phyloP scores from a whole-genome alignment of 2,329 filamentous ascomycete species.

The Exophiala phaeomuriformis region DNA sequence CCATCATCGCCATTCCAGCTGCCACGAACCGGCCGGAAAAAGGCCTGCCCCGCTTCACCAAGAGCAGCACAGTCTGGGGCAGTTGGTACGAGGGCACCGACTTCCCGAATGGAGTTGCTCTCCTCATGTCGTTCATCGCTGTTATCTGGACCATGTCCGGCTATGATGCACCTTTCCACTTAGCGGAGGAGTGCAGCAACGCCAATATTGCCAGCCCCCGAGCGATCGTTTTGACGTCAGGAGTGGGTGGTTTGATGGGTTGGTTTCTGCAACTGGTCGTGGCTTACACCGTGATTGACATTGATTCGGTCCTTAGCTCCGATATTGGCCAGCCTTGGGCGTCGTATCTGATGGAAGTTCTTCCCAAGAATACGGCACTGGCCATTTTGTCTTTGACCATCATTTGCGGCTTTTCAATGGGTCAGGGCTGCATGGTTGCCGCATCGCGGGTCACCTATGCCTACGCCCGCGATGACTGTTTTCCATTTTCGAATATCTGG shows the following conservation, averaged over 20 bases:
- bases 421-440: constrained; percentile 63
- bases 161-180: constrained; percentile 63
- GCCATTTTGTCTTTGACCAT: constrained; percentile 60
- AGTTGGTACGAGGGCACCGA: constrained; percentile 59
- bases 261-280: constrained; percentile 69
- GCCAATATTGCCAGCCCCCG: constrained; percentile 62
- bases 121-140: constrained; percentile 64
- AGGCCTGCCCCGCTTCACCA: constrained; percentile 51
- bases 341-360: constrained; percentile 59
- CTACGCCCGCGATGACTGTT: constrained; percentile 65
- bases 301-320: constrained; percentile 51
- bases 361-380: constrained; percentile 54
- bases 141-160: constrained; percentile 64
- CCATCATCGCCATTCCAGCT: constrained; percentile 62
- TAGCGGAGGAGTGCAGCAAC: constrained; percentile 70
- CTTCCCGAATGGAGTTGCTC: constrained; percentile 59
- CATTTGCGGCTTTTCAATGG: constrained; percentile 63
- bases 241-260: constrained; percentile 58
- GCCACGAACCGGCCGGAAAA: constrained; percentile 46
- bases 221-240: constrained; percentile 64
- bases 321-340: constrained; percentile 64
- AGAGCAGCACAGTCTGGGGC: constrained; percentile 56
- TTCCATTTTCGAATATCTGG: constrained; percentile 54
- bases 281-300: constrained; percentile 63
- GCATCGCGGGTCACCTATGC: constrained; percentile 62